phyloP scores from a whole-genome alignment of 257 asterid genomes.

The Nicotiana tabacum region DNA sequence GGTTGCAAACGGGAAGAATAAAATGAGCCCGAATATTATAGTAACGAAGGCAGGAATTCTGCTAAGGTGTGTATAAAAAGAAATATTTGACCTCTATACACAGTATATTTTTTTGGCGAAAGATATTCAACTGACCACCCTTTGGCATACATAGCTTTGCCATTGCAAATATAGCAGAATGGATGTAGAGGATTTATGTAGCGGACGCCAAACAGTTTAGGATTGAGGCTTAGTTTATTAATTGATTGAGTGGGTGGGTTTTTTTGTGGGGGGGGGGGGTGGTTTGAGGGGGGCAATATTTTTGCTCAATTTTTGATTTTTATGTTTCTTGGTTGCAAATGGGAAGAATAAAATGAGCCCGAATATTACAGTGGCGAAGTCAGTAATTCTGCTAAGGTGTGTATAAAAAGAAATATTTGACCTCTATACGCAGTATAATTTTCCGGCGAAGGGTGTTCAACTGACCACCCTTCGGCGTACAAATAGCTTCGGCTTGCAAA shows the following conservation, averaged over 20 bases:
- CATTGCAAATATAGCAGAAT: background rate
- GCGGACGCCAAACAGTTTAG: background rate
- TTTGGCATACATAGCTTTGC: background rate
- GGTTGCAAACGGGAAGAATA: background rate
- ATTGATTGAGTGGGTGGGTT: background rate
- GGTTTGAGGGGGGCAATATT: background rate
- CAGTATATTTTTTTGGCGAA: background rate
- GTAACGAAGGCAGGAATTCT: background rate
- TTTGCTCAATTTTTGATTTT: background rate
- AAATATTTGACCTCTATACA: background rate
- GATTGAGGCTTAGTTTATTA: background rate
- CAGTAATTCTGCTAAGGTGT: background rate
- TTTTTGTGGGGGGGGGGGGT: background rate
- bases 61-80: background rate
- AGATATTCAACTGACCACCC: background rate
- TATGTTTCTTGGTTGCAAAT: background rate
- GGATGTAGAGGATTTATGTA: background rate
- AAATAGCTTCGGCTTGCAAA: background rate
- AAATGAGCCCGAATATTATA: background rate
- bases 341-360: background rate
- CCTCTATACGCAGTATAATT: background rate
- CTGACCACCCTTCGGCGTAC: background rate
- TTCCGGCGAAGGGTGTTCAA: background rate
- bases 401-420: background rate
- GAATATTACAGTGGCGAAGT: background rate